Evolutionary conservation across 1,139 yeast species (phyloP), one percentile per base, ranked within the genome.

Genomic region (Hansenula lynferdii): DNA sequence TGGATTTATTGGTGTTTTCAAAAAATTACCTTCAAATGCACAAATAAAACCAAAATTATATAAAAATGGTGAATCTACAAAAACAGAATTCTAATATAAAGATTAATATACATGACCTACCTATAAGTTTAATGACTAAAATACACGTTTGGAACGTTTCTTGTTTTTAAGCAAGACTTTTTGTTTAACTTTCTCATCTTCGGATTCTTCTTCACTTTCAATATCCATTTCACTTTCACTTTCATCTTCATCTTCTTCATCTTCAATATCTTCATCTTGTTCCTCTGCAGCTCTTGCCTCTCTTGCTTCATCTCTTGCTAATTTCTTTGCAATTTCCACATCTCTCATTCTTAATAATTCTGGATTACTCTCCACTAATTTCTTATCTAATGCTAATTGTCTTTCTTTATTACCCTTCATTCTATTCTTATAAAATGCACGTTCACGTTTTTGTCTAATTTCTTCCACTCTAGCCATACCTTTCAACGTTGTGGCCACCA

Each of bases 401-500:
- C 80, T 79, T 53, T 85, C 96, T 67, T 82, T 84, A 69, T 94
- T 92, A 50, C 97, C 97, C 68, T 85, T 86, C 99, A 92, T 92
- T 80, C 98, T 86, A 70, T 90, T 89, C 89, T 89, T 90, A 72
- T 87, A 92, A 87, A 92, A 92, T 26, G 97, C 97, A 61, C 95
- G 77, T 69, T 94, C 98, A 73, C 99, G 84, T 76, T 82, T 87
- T 62, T 78, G 83, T 73, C 98, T 81, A 64, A 92, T 92, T 69
- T 89, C 95, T 64, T 92, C 97, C 47, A 94, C 83, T 69, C 97
- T 81, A 42, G 86, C 75, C 98, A 92, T 92, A 39, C 96, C 97
- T 69, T 77, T 83, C 66, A 92, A 75, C 10, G 98, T 92, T 41
- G 95, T 86, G 42, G 95, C 84, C 37, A 92, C 97, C 45, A 92